Evolutionary conservation across 2,329 filamentous ascomycete species (phyloP), one percentile per base, ranked within the genome.

Genomic region (Fusarium robinianum): DNA sequence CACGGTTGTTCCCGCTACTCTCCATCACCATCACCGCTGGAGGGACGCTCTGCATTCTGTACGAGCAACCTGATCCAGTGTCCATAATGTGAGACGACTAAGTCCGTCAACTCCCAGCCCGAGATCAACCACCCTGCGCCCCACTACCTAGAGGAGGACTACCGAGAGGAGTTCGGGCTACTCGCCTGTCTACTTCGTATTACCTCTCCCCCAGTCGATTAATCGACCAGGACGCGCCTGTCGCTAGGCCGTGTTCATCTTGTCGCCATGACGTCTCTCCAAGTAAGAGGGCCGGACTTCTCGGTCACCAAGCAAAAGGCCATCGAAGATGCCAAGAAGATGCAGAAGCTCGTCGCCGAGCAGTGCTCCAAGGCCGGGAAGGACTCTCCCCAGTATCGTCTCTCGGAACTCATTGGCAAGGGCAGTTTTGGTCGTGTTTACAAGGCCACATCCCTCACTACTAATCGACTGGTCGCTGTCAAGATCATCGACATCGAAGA

Each of bases 401-500:
- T 90, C 23, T 74, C 79, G 9, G 85, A 89, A 65, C 73, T 89
- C 41, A 88, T 88, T 55, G 86, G 86, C 42, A 89, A 89, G 63
- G 86, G 86, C 29, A 83, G 80, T 49, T 89, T 85, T 62, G 86
- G 86, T 2, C 79, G 85, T 23, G 86, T 90, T 11, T 90, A 87
- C 69, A 88, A 87, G 66, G 84, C 76, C 21, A 73, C 67, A 12
- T 67, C 72, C 14, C 46, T 71, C 26, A 72, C 67, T 31, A 73
- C 71, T 3, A 70, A 72, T 26, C 66, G 77, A 51, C 69, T 88
- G 15, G 85, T 90, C 16, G 86, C 87, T 12, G 79, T 90, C 63
- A 90, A 94, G 69, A 91, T 91, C 57, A 88, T 91, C 61, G 86
- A 91, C 63, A 87, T 92, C 32, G 88, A 94, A 60, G 85, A 87